phyloP scores from a whole-genome alignment of 495 filamentous ascomycete species.

The Podospora didyma region DNA sequence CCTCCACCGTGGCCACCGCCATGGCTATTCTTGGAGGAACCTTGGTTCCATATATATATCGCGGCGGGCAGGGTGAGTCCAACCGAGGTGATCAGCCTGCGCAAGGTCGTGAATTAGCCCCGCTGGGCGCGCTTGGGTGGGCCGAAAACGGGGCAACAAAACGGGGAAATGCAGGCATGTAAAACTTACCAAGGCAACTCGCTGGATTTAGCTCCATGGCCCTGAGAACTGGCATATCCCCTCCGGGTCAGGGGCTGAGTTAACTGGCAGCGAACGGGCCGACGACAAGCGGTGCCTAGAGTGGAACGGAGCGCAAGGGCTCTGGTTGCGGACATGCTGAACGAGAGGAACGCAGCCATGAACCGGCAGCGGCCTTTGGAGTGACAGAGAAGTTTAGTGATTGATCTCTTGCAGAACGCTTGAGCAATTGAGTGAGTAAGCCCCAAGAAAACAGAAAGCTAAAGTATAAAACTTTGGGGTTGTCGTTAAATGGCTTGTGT shows the following conservation, averaged over 20 bases:
- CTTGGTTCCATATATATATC: conserved; percentile 3
- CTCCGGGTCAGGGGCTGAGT: conserved; percentile 6
- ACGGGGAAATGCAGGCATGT: no score
- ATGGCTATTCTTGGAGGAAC: not conserved
- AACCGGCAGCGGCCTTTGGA: not conserved
- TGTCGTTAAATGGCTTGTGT: no score
- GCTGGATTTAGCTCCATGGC: conserved; percentile 1
- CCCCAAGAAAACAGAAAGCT: no score
- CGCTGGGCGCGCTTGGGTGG: no score
- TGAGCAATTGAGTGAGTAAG: no score
- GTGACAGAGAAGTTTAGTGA: not conserved
- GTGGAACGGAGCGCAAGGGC: conserved; percentile 2
- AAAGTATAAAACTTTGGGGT: no score
- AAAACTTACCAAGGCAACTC: conserved; percentile 20
- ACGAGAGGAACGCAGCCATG: not conserved
- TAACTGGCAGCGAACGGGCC: not conserved
- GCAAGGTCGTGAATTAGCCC: not conserved
- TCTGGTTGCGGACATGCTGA: not conserved
- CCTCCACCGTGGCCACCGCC: not conserved
- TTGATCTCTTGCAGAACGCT: no score
- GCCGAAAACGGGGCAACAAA: not conserved
- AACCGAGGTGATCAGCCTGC: conserved; percentile 17
- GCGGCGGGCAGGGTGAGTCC: conserved; percentile 13
- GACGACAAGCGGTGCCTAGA: conserved; percentile 3
- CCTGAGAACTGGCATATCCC: conserved; percentile 15